Percentiles rank a stretch among this genome's conserved stretches.
These are phyloP conservation scores for Austroboletus novae-zelandiae DNA, from an alignment of 1,284 basidiomycete species.

Conservation along the genomic window DNA sequence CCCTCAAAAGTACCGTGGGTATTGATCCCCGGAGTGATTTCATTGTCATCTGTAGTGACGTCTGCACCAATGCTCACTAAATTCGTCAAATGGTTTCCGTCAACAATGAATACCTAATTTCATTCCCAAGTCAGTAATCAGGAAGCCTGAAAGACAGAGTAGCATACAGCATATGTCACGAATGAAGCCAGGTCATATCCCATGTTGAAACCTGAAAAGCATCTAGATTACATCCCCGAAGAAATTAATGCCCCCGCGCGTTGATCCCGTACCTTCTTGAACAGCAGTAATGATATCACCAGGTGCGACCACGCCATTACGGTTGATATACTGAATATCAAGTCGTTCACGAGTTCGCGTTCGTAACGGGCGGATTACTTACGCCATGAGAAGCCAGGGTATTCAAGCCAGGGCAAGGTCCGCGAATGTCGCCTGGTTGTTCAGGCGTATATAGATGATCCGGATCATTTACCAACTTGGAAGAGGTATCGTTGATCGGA, in stretches of 20 bases:
- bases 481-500: slow-evolving; percentile 24
- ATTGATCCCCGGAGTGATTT: slow-evolving; percentile 20
- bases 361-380: not conserved
- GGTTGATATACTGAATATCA: slow-evolving; percentile 21
- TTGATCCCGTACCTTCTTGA: slow-evolving; percentile 17
- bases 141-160: not conserved
- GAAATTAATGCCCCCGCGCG: accelerated
- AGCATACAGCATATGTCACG: slow-evolving; percentile 20
- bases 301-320: slow-evolving; percentile 22
- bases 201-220: slow-evolving; percentile 27
- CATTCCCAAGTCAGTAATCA: not conserved
- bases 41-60: slow-evolving; percentile 9
- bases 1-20: slow-evolving; percentile 26
- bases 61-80: slow-evolving; percentile 30
- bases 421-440: slow-evolving; percentile 33
- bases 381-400: slow-evolving; percentile 45
- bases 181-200: slow-evolving; percentile 23
- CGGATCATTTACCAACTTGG: slow-evolving; percentile 28
- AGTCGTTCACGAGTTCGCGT: too few species aligned
- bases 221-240: not conserved
- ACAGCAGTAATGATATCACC: slow-evolving; percentile 27
- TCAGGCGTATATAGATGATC: slow-evolving; percentile 18
- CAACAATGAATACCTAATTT: slow-evolving; percentile 20
- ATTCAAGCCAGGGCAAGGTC: slow-evolving; percentile 51
- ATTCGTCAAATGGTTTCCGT: slow-evolving; percentile 29